A percentile compares a stretch with the other conserved stretches of the same genome.
These are phyloP conservation scores for Draba incana DNA, from an alignment of 345 rosid genomes.

Conservation along the genomic window DNA sequence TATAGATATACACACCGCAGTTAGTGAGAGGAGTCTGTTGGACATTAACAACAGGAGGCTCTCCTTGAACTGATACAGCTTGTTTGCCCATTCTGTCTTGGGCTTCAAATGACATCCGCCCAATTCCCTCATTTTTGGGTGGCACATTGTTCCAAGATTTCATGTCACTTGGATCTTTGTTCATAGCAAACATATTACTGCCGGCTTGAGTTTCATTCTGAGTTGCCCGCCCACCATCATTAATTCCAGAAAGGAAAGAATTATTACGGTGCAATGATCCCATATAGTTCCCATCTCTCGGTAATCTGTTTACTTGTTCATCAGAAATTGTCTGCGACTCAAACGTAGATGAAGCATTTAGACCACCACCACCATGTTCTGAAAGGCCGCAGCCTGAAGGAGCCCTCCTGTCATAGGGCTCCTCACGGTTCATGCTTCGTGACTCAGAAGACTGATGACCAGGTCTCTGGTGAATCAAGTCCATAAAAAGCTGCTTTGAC, in stretches of 20 bases:
- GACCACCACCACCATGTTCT: slow-evolving; percentile 48
- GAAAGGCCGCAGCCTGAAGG: slow-evolving; percentile 44
- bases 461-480: slow-evolving; percentile 48
- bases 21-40: slow-evolving; percentile 43
- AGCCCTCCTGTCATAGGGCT: slow-evolving; percentile 52
- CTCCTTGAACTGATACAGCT: slow-evolving; percentile 37
- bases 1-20: slow-evolving; percentile 39
- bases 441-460: slow-evolving; percentile 49
- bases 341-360: slow-evolving; percentile 34
- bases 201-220: slow-evolving; percentile 41
- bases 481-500: slow-evolving; percentile 53
- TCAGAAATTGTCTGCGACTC: slow-evolving; percentile 33
- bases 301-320: slow-evolving; percentile 35
- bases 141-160: slow-evolving; percentile 44
- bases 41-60: slow-evolving; percentile 39
- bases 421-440: slow-evolving; percentile 46
- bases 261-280: slow-evolving; percentile 43
- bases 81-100: slow-evolving; percentile 49
- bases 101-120: slow-evolving; percentile 41
- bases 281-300: slow-evolving; percentile 41
- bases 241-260: slow-evolving; percentile 41
- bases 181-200: slow-evolving; percentile 36
- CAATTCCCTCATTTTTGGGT: slow-evolving; percentile 39
- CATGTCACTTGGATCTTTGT: slow-evolving; percentile 39
- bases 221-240: slow-evolving; percentile 38